These are phyloP conservation scores for Chlamydomonas eustigma DNA, from an alignment of 139 green algal genomes.

Conservation along the genomic window DNA sequence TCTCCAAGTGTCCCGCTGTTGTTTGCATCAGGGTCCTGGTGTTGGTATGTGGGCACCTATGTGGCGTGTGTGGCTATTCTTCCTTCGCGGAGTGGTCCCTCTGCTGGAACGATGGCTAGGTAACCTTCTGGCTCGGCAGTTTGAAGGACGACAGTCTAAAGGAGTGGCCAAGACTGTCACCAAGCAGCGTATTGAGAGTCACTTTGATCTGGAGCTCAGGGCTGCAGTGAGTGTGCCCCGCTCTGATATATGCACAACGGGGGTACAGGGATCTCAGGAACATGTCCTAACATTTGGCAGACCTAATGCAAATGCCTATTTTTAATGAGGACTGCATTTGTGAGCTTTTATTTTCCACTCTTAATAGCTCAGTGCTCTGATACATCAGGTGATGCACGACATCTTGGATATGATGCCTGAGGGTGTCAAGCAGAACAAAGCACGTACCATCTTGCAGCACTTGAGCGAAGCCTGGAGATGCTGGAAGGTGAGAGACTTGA, in stretches of 20 bases:
- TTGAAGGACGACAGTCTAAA: slow-evolving; percentile 96
- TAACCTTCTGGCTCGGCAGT: slow-evolving; percentile 98
- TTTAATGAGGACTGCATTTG: too few species aligned
- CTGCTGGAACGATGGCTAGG: slow-evolving; percentile 98
- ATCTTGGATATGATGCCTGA: slow-evolving; percentile 99
- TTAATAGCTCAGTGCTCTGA: too few species aligned
- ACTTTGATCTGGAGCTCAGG: slow-evolving; percentile 98
- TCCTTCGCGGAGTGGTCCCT: slow-evolving; percentile 94
- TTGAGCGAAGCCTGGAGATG: slow-evolving; percentile 97
- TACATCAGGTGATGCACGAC: slow-evolving; percentile 89
- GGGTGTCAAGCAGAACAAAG: slow-evolving; percentile 75
- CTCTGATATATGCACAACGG: too few species aligned
- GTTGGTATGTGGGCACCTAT: slow-evolving; percentile 99
- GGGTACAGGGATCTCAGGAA: too few species aligned
- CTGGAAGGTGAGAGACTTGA: slow-evolving; percentile 48
- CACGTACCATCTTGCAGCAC: slow-evolving; percentile 97
- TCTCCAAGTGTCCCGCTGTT: too few species aligned
- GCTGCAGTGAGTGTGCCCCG: slow-evolving; percentile 57
- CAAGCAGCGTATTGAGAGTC: slow-evolving; percentile 97
- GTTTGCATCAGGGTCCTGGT: slow-evolving; percentile 80
- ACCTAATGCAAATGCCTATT: too few species aligned
- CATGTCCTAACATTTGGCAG: too few species aligned
- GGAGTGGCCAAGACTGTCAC: slow-evolving; percentile 96
- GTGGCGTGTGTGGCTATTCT: slow-evolving; percentile 99
- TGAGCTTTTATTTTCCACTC: too few species aligned